These are phyloP conservation scores for Claviceps purpurea DNA, from an alignment of 2,329 filamentous ascomycete genomes.

Conservation along the genomic window DNA sequence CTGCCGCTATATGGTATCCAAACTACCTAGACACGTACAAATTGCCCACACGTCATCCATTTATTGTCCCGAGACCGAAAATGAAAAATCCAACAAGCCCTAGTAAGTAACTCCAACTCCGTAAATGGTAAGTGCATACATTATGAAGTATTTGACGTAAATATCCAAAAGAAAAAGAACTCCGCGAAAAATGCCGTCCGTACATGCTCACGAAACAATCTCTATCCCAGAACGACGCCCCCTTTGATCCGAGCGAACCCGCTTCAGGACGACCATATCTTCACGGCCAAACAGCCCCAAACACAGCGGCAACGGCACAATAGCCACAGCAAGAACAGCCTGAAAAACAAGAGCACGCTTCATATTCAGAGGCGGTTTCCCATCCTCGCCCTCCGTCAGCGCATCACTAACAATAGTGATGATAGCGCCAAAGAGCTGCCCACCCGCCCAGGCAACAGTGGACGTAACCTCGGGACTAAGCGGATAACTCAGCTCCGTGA, in stretches of 20 bases:
- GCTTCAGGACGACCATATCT: slow-evolving; percentile 35
- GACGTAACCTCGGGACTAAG: slow-evolving; percentile 75
- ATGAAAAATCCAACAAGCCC: too few relatives aligned
- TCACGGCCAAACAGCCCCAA: slow-evolving; percentile 56
- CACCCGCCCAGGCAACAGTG: slow-evolving; percentile 73
- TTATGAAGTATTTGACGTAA: background rate
- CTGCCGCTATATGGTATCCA: background rate
- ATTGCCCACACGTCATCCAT: too few relatives aligned
- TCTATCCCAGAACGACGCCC: background rate
- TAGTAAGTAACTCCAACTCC: background rate
- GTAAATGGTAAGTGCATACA: too few relatives aligned
- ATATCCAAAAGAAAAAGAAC: background rate
- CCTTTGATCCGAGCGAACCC: slow-evolving; percentile 32
- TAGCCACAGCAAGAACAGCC: slow-evolving; percentile 52
- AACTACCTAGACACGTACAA: background rate
- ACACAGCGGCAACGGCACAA: slow-evolving; percentile 53
- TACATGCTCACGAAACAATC: background rate
- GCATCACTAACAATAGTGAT: slow-evolving; percentile 78
- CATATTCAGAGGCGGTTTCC: slow-evolving; percentile 57
- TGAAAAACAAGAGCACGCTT: slow-evolving; percentile 63
- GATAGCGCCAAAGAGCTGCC: slow-evolving; percentile 71
- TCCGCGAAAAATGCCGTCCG: background rate
- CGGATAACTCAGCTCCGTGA: slow-evolving; percentile 79
- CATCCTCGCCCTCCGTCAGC: slow-evolving; percentile 42
- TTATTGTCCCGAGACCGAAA: too few relatives aligned